Evolutionary conservation across 257 asterid genomes (phyloP).

Genomic region (Plantago major): DNA sequence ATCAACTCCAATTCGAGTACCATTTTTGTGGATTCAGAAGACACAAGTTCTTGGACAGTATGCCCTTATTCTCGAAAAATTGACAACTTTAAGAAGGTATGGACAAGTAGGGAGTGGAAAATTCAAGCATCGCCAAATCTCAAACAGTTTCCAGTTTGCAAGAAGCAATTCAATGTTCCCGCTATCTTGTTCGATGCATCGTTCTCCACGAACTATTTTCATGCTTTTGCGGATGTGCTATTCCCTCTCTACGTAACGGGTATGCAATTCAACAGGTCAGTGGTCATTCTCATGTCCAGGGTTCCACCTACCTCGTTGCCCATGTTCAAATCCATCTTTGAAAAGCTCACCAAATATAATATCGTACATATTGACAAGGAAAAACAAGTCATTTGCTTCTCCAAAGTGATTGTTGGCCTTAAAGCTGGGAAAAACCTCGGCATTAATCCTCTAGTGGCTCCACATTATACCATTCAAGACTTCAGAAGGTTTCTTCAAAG

Average conservation of each 20-base stretch:
- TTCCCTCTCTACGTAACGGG: constrained; percentile 51
- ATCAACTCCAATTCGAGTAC: constrained; percentile 42
- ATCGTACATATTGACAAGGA: constrained; percentile 33
- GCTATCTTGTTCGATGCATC: constrained; percentile 57
- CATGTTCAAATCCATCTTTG: constrained; percentile 27
- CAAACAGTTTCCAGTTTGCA: constrained; percentile 31
- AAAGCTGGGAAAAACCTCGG: constrained; percentile 31
- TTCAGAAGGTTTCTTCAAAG: constrained; percentile 36
- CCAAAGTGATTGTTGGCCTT: constrained; percentile 40
- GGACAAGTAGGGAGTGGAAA: constrained; percentile 17
- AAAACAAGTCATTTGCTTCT: too few relatives aligned
- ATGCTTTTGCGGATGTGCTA: constrained; percentile 50
- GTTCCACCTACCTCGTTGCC: constrained; percentile 23
- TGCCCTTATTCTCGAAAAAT: constrained; percentile 53
- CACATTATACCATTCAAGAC: constrained; percentile 23
- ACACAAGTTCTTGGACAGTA: constrained; percentile 22
- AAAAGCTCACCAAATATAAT: constrained; percentile 34
- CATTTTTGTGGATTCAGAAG: constrained; percentile 33
- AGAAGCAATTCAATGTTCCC: constrained; percentile 27
- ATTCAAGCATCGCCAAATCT: constrained; percentile 5
- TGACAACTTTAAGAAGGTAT: constrained; percentile 35
- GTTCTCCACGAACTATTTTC: constrained; percentile 49
- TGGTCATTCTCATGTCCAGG: constrained; percentile 35
- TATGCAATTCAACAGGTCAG: constrained; percentile 30
- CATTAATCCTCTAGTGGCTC: constrained; percentile 25